Evolutionary conservation across 2,329 filamentous ascomycete genomes (phyloP).

Genomic region (Aureobasidium vineae): DNA sequence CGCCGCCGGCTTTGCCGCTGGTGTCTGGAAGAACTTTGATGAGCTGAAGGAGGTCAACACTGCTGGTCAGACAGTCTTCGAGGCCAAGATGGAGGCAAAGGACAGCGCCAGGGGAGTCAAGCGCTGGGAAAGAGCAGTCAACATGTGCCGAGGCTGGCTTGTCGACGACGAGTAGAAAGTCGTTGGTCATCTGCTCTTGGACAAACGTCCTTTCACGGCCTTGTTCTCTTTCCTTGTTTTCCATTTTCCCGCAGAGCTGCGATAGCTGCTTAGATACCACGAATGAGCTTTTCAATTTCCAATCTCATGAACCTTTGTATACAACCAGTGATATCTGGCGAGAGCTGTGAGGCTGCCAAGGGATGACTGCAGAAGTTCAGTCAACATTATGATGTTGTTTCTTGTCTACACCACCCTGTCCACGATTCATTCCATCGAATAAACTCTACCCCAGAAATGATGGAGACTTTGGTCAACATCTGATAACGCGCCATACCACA

Average conservation of each 20-base stretch:
- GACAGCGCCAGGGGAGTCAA: conserved; percentile 63
- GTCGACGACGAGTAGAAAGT: conserved; percentile 38
- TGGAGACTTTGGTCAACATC: no score
- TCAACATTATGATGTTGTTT: neutral
- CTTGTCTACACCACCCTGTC: no score
- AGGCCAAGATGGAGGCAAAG: conserved; percentile 60
- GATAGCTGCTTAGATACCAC: conserved; percentile 12
- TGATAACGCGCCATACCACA: no score
- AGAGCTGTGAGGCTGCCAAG: neutral
- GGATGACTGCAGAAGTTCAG: neutral
- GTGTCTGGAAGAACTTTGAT: conserved; percentile 71
- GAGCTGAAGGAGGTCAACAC: conserved; percentile 73
- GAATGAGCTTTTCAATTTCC: neutral
- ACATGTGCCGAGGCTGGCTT: conserved; percentile 75
- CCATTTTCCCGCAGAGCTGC: neutral
- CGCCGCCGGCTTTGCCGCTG: conserved; percentile 79
- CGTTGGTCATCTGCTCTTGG: neutral
- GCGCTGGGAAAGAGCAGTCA: conserved; percentile 72
- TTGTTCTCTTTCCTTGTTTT: neutral
- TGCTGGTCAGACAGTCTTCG: conserved; percentile 66
- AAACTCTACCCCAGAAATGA: no score
- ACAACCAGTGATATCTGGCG: neutral
- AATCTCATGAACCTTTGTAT: neutral
- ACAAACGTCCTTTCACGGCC: neutral
- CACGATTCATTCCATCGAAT: no score